Evolutionary conservation across 768 basidiomycete species (phyloP), one percentile per base, ranked within the genome.

Genomic region (Lyophyllum semitale): DNA sequence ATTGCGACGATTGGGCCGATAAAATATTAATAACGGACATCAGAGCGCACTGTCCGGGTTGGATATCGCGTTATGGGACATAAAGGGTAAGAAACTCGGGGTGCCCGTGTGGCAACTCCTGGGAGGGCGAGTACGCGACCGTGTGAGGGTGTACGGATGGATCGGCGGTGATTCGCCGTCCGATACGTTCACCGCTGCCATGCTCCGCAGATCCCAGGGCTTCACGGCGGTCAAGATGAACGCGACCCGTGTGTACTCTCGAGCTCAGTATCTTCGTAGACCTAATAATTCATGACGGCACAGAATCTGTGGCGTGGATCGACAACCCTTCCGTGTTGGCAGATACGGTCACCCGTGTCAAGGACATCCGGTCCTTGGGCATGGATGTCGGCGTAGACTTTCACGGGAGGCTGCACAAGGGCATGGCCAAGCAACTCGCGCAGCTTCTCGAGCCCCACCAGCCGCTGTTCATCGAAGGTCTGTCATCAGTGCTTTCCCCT

Each of bases 161-260:
- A 73, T 85, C 33, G 84, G 84, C 20, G 84, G 84, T 15, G 74
- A 80, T 59, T 66, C 68, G n/a, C 87, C 69, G 64, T 76, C 30
- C 69, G 84, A 82, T 53, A 82, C 87, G 1, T 67, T 77, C 23
- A 74, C 74, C 7, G 79, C 78, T 53, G 87, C 87, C 1, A 68
- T 73, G 47, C 69, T 67, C 20, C 75, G 87, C 4, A 84, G 83
- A 58, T 72, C 70, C 11, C 82, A 89, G 65, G 85, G 86, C 2
- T 88, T 89, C 67, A 83, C 80, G 0, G 83, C 83, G 1, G 84
- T 89, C 26, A 89, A 89, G 72, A 89, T 88, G 86, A 88, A 89
- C 63, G 87, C 77, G 3, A 82, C 79, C 3, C 74, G 84, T 81
- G 35, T 13, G 75, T 64, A n/a, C n/a, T n/a, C n/a, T n/a, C n/a